A percentile compares a stretch with the other conserved stretches of the same genome.
Evolutionary conservation across 371 early-diverging fungal genomes (phyloP).

Genomic region (Mortierella sp.): DNA sequence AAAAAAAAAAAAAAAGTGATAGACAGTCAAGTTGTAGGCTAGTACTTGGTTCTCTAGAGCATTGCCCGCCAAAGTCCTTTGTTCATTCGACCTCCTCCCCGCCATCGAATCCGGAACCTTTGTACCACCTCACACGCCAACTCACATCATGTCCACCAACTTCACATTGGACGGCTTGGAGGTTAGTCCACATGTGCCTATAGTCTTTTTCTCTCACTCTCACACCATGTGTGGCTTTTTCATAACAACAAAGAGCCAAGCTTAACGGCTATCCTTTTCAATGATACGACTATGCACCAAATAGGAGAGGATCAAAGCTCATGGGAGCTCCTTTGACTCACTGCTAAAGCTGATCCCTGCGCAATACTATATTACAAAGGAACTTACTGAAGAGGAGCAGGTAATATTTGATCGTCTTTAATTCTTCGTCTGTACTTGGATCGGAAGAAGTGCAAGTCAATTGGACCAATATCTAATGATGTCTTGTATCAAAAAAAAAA

Average conservation of each 20-base stretch:
- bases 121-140: constrained; percentile 15
- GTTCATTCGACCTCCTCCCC: constrained; percentile 8
- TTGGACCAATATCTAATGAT: constrained; percentile 3
- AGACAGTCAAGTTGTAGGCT: constrained; percentile 2
- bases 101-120: constrained; percentile 9
- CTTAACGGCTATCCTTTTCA: not conserved
- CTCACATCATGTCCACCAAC: constrained; percentile 41
- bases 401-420: constrained; percentile 20
- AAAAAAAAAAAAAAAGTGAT: constrained; percentile 30
- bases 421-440: not conserved
- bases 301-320: constrained; percentile 71
- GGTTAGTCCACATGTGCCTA: constrained; percentile 18
- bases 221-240: not conserved
- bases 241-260: not conserved
- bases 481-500: not conserved
- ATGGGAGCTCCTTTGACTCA: constrained; percentile 72
- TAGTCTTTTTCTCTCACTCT: not conserved
- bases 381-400: constrained; percentile 61
- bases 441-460: not conserved
- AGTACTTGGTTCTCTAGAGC: not conserved
- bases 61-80: constrained; percentile 2
- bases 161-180: constrained; percentile 52
- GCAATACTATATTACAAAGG: constrained; percentile 75
- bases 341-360: constrained; percentile 81
- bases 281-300: not conserved